Percentiles rank a stretch among this genome's conserved stretches.
Evolutionary conservation across 2,329 filamentous ascomycete genomes (phyloP).

Genomic region (Paracorniculantispora psalliotae): DNA sequence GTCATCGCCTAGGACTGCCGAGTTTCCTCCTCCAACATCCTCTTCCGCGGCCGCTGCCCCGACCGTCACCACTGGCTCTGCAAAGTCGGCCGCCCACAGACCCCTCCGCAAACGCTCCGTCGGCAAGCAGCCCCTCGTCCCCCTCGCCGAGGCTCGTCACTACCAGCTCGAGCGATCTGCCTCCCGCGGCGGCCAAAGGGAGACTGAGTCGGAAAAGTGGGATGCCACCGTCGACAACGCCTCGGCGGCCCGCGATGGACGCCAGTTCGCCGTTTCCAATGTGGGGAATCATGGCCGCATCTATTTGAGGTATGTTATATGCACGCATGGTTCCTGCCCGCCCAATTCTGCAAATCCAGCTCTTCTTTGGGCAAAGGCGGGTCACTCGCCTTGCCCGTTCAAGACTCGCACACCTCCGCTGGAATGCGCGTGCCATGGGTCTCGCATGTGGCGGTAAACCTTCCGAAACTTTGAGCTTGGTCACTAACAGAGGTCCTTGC

Average conservation of each 20-base stretch:
- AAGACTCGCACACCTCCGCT: background rate
- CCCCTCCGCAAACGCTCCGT: conserved; percentile 16
- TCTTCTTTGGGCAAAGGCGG: background rate
- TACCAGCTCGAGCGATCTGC: conserved; percentile 34
- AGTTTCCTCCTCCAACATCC: background rate
- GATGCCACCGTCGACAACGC: conserved; percentile 57
- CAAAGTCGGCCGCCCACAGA: background rate
- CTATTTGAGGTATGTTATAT: conserved; percentile 63
- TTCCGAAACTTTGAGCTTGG: conserved; percentile 10
- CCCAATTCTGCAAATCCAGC: too few relatives aligned
- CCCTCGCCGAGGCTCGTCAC: conserved; percentile 42
- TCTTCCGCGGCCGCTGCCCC: background rate
- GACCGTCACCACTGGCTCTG: background rate
- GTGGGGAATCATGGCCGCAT: conserved; percentile 80
- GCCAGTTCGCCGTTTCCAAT: conserved; percentile 75
- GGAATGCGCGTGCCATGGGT: conserved; percentile 7
- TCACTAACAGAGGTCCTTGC: conserved; percentile 14
- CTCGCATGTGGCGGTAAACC: background rate
- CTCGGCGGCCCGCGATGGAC: conserved; percentile 58
- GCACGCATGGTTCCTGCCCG: too few relatives aligned
- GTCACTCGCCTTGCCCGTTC: background rate
- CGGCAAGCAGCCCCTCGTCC: conserved; percentile 36
- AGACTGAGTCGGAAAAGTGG: conserved; percentile 49
- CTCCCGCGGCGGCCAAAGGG: conserved; percentile 40
- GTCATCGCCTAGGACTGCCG: background rate